Evolutionary conservation across 805 yeast genomes (phyloP).

Genomic region (Saturnispora bothae): DNA sequence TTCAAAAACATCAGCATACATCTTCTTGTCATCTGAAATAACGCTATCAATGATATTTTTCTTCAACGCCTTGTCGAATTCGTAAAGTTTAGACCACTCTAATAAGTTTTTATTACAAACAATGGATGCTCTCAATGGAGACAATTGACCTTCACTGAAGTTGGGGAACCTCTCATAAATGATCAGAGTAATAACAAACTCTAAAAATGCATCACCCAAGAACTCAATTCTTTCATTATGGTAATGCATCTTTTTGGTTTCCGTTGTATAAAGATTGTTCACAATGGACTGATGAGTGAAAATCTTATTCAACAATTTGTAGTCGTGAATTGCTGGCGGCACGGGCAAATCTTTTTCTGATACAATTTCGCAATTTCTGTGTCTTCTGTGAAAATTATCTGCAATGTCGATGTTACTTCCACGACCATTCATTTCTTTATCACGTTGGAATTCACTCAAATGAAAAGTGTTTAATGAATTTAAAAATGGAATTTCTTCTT

Average conservation of each 20-base stretch:
- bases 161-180: slow-evolving; percentile 58
- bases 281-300: slow-evolving; percentile 74
- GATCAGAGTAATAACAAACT: slow-evolving; percentile 57
- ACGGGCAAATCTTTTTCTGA: slow-evolving; percentile 34
- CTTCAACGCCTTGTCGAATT: slow-evolving; percentile 47
- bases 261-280: slow-evolving; percentile 44
- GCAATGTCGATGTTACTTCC: neutral
- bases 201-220: slow-evolving; percentile 79
- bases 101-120: slow-evolving; percentile 65
- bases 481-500: neutral
- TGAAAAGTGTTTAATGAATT: neutral
- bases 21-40: slow-evolving; percentile 49
- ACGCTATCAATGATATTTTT: slow-evolving; percentile 30
- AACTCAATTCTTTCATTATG: slow-evolving; percentile 88
- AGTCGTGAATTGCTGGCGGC: slow-evolving; percentile 56
- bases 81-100: slow-evolving; percentile 60
- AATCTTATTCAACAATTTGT: slow-evolving; percentile 50
- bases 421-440: neutral
- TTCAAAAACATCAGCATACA: slow-evolving; percentile 84
- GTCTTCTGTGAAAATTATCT: slow-evolving; percentile 8
- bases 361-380: slow-evolving; percentile 10
- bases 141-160: slow-evolving; percentile 71
- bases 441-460: slow-evolving; percentile 3
- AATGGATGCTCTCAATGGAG: slow-evolving; percentile 56
- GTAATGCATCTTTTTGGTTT: slow-evolving; percentile 42